Conservation (phyloP, 139 green algal genomes). For the Pleodorina starrii region DNA sequence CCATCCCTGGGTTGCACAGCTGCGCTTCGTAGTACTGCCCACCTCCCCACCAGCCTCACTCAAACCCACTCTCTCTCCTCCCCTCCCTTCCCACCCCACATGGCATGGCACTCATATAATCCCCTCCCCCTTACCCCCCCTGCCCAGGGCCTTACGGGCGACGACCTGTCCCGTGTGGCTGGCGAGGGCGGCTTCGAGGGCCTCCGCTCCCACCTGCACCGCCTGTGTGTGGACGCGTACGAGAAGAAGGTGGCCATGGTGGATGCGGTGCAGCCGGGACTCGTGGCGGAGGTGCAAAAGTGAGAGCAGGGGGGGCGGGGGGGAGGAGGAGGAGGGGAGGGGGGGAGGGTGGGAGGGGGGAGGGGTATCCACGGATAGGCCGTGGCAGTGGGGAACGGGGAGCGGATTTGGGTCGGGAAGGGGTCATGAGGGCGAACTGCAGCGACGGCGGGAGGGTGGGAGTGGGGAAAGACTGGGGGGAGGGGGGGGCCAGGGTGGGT, state of each 20-base stretch:
- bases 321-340: background rate
- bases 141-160: conserved; percentile 36
- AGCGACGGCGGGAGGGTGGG: no score
- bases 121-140: background rate
- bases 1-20: no score
- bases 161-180: background rate
- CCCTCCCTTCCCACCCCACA: no score
- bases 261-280: conserved; percentile 81
- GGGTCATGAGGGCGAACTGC: no score
- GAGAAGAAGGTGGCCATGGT: conserved; percentile 82
- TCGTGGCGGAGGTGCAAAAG: conserved; percentile 89
- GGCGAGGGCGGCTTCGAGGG: conserved; percentile 77
- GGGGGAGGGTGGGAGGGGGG: background rate
- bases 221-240: conserved; percentile 81
- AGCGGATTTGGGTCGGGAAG: no score
- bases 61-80: no score
- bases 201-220: conserved; percentile 78
- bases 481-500: background rate
- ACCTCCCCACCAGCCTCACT: no score
- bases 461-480: background rate
- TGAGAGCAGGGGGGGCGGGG: background rate
- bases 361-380: background rate
- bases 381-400: no score
- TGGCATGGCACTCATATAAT: no score
- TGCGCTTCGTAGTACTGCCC: no score